phyloP scores from a whole-genome alignment of 768 basidiomycete genomes.

The Naganishia antarctica region DNA sequence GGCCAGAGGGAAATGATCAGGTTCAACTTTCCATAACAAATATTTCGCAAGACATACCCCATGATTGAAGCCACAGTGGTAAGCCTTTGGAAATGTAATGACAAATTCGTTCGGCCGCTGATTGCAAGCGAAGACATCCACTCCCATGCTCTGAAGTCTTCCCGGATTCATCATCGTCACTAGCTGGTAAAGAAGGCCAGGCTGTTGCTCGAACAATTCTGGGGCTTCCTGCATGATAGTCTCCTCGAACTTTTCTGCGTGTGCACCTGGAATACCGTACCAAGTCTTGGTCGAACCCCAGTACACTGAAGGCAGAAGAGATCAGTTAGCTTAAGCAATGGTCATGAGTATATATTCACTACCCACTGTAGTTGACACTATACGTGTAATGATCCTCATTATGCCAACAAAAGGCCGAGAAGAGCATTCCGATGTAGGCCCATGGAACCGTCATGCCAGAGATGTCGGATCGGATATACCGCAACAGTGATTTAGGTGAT shows the following conservation, averaged over 20 bases:
- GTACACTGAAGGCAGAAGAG: slow-evolving; percentile 61
- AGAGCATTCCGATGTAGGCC: slow-evolving; percentile 99
- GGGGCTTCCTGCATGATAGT: slow-evolving; percentile 93
- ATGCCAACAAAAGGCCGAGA: slow-evolving; percentile 99
- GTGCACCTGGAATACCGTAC: slow-evolving; percentile 96
- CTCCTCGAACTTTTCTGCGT: slow-evolving; percentile 91
- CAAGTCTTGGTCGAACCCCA: slow-evolving; percentile 99
- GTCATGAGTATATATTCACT: not conserved
- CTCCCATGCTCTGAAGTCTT: slow-evolving; percentile 76
- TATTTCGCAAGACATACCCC: slow-evolving; percentile 57
- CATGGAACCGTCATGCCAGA: slow-evolving; percentile 99
- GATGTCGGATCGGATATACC: slow-evolving; percentile 97
- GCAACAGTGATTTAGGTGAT: slow-evolving; percentile 80
- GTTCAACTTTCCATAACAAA: slow-evolving; percentile 42
- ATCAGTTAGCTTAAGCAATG: slow-evolving; percentile 8
- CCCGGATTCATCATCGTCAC: slow-evolving; percentile 96
- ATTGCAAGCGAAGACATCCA: slow-evolving; percentile 87
- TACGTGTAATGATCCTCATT: slow-evolving; percentile 99
- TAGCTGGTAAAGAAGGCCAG: slow-evolving; percentile 91
- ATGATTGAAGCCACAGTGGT: slow-evolving; percentile 97
- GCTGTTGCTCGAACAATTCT: slow-evolving; percentile 95
- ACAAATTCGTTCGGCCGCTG: slow-evolving; percentile 97
- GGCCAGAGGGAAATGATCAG: not conserved
- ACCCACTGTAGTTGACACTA: slow-evolving; percentile 84
- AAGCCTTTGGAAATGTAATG: slow-evolving; percentile 94